Evolutionary conservation across 495 filamentous ascomycete species (phyloP).

Genomic region (Lepraria neglecta): DNA sequence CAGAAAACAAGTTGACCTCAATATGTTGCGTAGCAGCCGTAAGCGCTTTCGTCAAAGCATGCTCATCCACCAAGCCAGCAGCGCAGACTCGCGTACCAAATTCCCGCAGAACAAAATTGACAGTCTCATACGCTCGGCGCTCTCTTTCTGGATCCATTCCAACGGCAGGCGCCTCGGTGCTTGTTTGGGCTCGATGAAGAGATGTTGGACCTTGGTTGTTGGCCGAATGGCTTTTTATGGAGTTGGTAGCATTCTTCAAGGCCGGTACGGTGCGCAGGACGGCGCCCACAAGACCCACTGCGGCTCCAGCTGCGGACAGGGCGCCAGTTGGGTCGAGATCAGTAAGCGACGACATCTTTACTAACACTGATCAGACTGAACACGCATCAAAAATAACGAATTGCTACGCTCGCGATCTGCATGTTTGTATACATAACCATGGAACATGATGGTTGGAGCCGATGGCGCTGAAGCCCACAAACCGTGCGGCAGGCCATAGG

Average conservation of each 20-base stretch:
- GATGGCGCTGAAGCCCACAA: too few species aligned
- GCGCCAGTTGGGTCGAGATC: slow-evolving; percentile 14
- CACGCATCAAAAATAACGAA: too few species aligned
- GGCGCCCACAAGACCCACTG: slow-evolving; percentile 11
- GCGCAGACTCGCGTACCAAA: slow-evolving; percentile 16
- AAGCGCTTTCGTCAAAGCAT: slow-evolving; percentile 16
- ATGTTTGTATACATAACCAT: too few species aligned
- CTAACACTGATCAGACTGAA: too few species aligned
- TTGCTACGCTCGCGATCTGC: too few species aligned
- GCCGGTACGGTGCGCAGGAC: slow-evolving; percentile 15
- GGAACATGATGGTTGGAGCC: too few species aligned
- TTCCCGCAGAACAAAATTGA: slow-evolving; percentile 19
- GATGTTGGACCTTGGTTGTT: not conserved
- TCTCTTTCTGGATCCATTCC: slow-evolving; percentile 16
- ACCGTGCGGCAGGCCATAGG: too few species aligned
- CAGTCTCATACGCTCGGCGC: slow-evolving; percentile 19
- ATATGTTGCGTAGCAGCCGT: slow-evolving; percentile 17
- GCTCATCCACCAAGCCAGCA: slow-evolving; percentile 18
- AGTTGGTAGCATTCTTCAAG: slow-evolving; percentile 19
- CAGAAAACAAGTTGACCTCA: slow-evolving; percentile 15
- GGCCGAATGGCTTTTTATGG: not conserved
- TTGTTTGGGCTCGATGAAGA: slow-evolving; percentile 3
- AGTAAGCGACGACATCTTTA: not conserved
- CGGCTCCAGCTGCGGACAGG: slow-evolving; percentile 15
- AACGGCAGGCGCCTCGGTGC: not conserved